These are phyloP conservation scores for Linnemannia hyalina DNA, from an alignment of 192 early-diverging fungal genomes.

Conservation along the genomic window DNA sequence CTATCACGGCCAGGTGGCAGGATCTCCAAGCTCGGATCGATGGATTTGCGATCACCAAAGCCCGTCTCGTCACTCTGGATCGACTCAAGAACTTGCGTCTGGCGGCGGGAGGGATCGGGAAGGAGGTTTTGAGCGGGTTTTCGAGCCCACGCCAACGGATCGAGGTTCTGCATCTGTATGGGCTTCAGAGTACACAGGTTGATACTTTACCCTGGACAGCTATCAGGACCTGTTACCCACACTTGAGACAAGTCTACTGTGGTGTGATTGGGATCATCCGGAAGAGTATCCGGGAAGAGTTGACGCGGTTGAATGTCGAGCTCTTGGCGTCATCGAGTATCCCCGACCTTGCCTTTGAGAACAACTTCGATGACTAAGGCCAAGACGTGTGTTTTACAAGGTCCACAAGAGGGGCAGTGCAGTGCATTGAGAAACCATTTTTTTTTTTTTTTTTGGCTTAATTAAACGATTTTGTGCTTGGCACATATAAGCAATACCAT, in stretches of 20 bases:
- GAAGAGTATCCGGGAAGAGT: conserved; percentile 18
- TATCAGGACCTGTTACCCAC: conserved; percentile 7
- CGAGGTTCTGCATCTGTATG: conserved; percentile 35
- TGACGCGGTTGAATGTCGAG: conserved; percentile 16
- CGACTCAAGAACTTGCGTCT: conserved; percentile 20
- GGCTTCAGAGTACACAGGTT: conserved; percentile 16
- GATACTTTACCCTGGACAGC: conserved; percentile 11
- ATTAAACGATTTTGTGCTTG: too few relatives aligned
- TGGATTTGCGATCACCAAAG: conserved; percentile 12
- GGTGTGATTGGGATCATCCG: conserved; percentile 12
- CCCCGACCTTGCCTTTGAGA: conserved; percentile 33
- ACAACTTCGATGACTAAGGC: conserved; percentile 23
- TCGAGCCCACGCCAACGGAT: neutral
- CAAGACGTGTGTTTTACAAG: neutral
- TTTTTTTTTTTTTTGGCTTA: too few relatives aligned
- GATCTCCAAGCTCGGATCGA: conserved; percentile 11
- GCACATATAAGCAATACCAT: too few relatives aligned
- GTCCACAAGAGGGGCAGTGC: neutral
- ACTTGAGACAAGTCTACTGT: conserved; percentile 21
- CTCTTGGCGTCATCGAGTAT: conserved; percentile 17
- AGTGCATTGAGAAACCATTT: too few relatives aligned
- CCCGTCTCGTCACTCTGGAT: conserved; percentile 12
- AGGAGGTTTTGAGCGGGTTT: conserved; percentile 17
- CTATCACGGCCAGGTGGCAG: conserved; percentile 4
- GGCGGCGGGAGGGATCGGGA: conserved; percentile 20